Evolutionary conservation across 2,329 filamentous ascomycete genomes (phyloP), one percentile per base, ranked within the genome.

Genomic region (Trichoderma gracile): DNA sequence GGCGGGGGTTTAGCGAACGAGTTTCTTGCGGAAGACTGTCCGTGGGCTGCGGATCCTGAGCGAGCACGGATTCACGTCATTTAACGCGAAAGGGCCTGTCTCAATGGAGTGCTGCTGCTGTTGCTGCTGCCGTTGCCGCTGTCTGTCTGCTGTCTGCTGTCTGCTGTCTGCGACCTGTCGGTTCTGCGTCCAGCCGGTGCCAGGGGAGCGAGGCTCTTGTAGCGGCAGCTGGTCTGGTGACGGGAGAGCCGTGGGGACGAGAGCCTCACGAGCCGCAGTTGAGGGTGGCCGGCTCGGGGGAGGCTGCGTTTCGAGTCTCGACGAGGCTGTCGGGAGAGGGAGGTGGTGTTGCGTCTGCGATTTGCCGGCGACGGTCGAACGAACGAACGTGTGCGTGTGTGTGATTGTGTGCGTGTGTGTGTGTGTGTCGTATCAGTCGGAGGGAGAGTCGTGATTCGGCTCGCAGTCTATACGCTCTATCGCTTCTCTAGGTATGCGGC

Each of bases 11-110:
- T 64, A 47, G 53, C 61, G 61, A 57, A 57, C 52, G 61, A 57
- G 61, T 64, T 56, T 63, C 60, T 64, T 47, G 61, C 38, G 52
- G 45, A 57, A 57, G 52, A 57, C 52, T 27, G 61, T 57, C 53
- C 61, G 52, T 64, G 61, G 61, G 52, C 38, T 47, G 53, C 52
- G 61, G 52, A 56, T 64, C 53, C 45, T 46, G 50, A 57, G 57
- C 43, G 61, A 64, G 53, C 61, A 64, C 53, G 61, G 61, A 55
- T 55, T 64, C 61, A 64, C 61, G 61, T 64, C 61, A 52, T 64
- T 64, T 64, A 58, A 64, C 60, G 60, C 60, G 42, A 55, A 56
- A n/a, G 40, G 27, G 12, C 33, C 33, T 49, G 52, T 49, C 50
- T 63, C 60, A 43, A 49, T 49, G 52, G 60, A 45, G 23, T 55